Conservation (phyloP, 2,329 filamentous ascomycete species). For the Elsinoe arachidis region DNA sequence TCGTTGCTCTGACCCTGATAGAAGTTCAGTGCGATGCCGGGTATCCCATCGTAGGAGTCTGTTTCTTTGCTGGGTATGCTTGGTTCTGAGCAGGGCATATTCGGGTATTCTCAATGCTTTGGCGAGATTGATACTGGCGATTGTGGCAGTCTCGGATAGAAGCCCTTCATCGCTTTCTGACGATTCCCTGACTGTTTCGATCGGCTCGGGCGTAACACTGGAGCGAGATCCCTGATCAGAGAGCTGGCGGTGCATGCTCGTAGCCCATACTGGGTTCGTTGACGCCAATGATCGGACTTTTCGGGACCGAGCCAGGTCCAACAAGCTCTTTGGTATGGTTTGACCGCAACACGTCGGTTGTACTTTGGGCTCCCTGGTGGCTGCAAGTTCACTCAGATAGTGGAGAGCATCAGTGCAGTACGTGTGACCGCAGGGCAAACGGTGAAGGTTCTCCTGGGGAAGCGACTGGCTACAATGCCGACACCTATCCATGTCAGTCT, state of each 20-base stretch:
- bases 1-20: conserved; percentile 7
- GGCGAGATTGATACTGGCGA: conserved; percentile 17
- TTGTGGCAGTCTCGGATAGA: background rate
- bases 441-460: conserved; percentile 22
- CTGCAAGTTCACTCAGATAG: conserved; percentile 29
- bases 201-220: conserved; percentile 14
- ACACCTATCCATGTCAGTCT: conserved; percentile 18
- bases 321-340: conserved; percentile 31
- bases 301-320: conserved; percentile 26
- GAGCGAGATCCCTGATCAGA: conserved; percentile 25
- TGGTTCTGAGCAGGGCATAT: conserved; percentile 21
- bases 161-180: background rate
- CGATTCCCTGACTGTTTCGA: conserved; percentile 1
- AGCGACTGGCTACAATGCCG: conserved; percentile 26
- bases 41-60: conserved; percentile 23
- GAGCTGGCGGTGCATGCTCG: conserved; percentile 26
- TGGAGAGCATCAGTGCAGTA: conserved; percentile 27
- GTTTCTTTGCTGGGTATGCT: conserved; percentile 25
- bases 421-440: conserved; percentile 28
- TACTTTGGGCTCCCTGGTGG: conserved; percentile 23
- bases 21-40: conserved; percentile 19
- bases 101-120: conserved; percentile 20
- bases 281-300: background rate
- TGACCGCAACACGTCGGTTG: conserved; percentile 35
- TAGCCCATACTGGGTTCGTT: conserved; percentile 31